Evolutionary conservation across 2,329 filamentous ascomycete genomes (phyloP).

Genomic region (Aureobasidium pullulans): DNA sequence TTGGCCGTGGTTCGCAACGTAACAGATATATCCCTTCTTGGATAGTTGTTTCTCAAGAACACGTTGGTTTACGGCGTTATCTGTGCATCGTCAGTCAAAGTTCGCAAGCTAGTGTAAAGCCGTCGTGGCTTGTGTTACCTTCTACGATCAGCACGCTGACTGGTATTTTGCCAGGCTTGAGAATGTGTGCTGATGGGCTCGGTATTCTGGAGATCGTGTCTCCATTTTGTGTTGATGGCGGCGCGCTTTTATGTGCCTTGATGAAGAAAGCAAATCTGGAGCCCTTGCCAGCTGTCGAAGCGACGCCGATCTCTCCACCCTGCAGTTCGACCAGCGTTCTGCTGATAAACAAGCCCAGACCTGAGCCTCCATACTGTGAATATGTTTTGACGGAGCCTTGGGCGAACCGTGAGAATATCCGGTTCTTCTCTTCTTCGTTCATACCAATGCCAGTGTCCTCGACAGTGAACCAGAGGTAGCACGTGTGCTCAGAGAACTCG

Average conservation of each 20-base stretch:
- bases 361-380: constrained; percentile 60
- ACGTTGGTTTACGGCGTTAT: constrained; percentile 24
- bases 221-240: constrained; percentile 30
- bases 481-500: constrained; percentile 25
- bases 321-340: constrained; percentile 59
- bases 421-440: constrained; percentile 24
- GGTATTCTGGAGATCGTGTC: constrained; percentile 21
- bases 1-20: constrained; percentile 22
- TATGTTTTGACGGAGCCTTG: constrained; percentile 60
- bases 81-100: constrained; percentile 11
- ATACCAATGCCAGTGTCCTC: constrained; percentile 31
- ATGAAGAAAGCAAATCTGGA: constrained; percentile 61
- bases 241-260: constrained; percentile 11
- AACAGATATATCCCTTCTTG: constrained; percentile 21
- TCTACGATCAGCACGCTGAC: constrained; percentile 22
- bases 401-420: constrained; percentile 60
- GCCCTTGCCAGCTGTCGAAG: constrained; percentile 47
- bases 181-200: constrained; percentile 30
- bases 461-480: constrained; percentile 31
- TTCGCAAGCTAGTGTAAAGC: constrained; percentile 22
- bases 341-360: constrained; percentile 61
- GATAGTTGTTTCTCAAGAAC: constrained; percentile 23
- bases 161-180: constrained; percentile 26
- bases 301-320: constrained; percentile 59
- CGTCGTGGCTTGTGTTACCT: constrained; percentile 12